Evolutionary conservation across 75 land plant species (phyloP), one percentile per base, ranked within the genome.

Genomic region (Larix kaempferi): DNA sequence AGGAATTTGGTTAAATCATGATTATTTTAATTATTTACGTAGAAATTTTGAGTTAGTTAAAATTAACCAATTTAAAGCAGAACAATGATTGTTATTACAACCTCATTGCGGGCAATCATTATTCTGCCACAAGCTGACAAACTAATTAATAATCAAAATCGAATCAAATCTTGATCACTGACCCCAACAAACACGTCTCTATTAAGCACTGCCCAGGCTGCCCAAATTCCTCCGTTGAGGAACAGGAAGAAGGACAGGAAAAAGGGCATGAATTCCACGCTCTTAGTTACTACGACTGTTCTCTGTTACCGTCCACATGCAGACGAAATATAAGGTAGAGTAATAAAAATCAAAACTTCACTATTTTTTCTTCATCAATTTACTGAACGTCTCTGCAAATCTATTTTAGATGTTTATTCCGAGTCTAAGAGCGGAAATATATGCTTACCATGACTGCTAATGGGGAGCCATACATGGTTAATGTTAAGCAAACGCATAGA

Each of bases 241-340:
- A 90, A 92, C 23, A 93, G 84, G 76, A 94, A 94, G 81, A 94
- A 85, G 6, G 95, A 90, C 35, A 94, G 86, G 15, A 75, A 84
- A 74, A 94, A 94, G 21, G 96, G 96, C 96, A 93, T 92, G 87
- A 63, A 93, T 83, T 92, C 89, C 71, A 94, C 95, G 35, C 91
- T 92, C 74, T 83, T 88, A 1, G 84, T 90, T 71, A 63, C 72
- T n/a, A 94, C 77, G 39, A 94, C 93, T 5, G 66, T 86, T 63
- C 79, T 85, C 97, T 94, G 92, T 59, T 1, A 37, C 44, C 44
- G 6, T 41, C 4, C 44, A 41, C 6, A 41, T 41, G 44, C 44
- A 41, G 44, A 0, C 4, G 6, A 41, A 5, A 5, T 41, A 41
- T 41, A 41, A 6, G 2, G 22, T 23, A 61, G 10, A 22, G 25